Conservation (phyloP, 768 basidiomycete species). For the Phylloporus scabripes region DNA sequence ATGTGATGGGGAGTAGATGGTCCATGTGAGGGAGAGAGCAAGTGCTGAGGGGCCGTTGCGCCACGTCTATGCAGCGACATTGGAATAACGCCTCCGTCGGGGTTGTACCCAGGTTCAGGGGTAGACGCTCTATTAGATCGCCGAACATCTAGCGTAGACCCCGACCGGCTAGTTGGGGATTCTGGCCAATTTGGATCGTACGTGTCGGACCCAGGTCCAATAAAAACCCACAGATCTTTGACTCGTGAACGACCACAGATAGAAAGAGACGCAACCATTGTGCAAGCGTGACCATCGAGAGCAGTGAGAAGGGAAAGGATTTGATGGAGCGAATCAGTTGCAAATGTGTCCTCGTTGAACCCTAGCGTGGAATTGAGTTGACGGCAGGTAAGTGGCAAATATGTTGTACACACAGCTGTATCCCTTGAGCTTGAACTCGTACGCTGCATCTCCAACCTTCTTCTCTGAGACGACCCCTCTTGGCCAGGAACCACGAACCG, state of each 20-base stretch:
- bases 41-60: slow-evolving; percentile 29
- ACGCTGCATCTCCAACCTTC: slow-evolving; percentile 65
- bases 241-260: slow-evolving; percentile 64
- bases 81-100: slow-evolving; percentile 22
- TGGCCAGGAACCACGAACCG: slow-evolving; percentile 73
- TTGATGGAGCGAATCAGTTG: slow-evolving; percentile 65
- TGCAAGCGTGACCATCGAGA: slow-evolving; percentile 63
- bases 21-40: slow-evolving; percentile 10
- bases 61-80: slow-evolving; percentile 28
- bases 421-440: slow-evolving; percentile 78
- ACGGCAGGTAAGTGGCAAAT: slow-evolving; percentile 12
- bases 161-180: slow-evolving; percentile 32
- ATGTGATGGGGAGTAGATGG: slow-evolving; percentile 26
- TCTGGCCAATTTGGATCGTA: slow-evolving; percentile 32
- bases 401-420: slow-evolving; percentile 56
- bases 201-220: slow-evolving; percentile 42
- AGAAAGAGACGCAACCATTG: slow-evolving; percentile 64
- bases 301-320: slow-evolving; percentile 63
- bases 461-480: slow-evolving; percentile 74
- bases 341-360: slow-evolving; percentile 75
- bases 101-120: slow-evolving; percentile 24
- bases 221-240: slow-evolving; percentile 77
- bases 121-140: slow-evolving; percentile 31
- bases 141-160: slow-evolving; percentile 34
- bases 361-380: slow-evolving; percentile 38